phyloP scores from a whole-genome alignment of 176 grass and related monocot species.

The Bothriochloa decipiens region DNA sequence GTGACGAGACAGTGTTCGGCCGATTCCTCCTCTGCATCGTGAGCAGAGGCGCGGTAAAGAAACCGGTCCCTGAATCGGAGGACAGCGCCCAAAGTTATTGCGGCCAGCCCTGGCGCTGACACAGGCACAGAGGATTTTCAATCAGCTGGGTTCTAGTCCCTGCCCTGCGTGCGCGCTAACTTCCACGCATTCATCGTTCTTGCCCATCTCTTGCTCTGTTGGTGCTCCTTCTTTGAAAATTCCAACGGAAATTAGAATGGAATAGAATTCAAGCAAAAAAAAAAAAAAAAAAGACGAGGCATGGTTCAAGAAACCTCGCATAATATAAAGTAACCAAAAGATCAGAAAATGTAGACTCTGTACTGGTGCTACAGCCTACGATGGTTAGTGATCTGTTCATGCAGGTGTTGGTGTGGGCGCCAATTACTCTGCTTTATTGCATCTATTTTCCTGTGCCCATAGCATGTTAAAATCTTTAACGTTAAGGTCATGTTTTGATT shows the following conservation, averaged over 20 bases:
- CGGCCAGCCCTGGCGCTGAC: background rate
- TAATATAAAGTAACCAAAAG: no score
- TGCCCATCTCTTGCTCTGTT: background rate
- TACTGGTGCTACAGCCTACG: no score
- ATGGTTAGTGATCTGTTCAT: no score
- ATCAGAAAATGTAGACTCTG: no score
- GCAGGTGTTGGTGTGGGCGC: no score
- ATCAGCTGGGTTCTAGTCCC: background rate
- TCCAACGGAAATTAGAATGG: background rate
- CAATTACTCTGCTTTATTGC: background rate
- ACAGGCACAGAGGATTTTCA: conserved; percentile 39
- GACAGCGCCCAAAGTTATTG: conserved; percentile 40
- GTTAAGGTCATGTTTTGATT: no score
- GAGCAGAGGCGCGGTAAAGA: conserved; percentile 26
- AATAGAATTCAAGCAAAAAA: background rate
- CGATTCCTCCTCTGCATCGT: background rate
- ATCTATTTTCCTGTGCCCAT: no score
- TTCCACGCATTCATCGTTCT: conserved; percentile 23
- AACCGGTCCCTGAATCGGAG: conserved; percentile 12
- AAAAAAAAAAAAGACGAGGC: background rate
- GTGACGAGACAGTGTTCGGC: background rate
- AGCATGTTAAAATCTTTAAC: background rate
- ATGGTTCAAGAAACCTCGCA: background rate
- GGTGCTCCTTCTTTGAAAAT: background rate
- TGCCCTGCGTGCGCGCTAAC: conserved; percentile 19